These are phyloP conservation scores for Ganoderma boninense DNA, from an alignment of 1,284 basidiomycete genomes.

Conservation along the genomic window DNA sequence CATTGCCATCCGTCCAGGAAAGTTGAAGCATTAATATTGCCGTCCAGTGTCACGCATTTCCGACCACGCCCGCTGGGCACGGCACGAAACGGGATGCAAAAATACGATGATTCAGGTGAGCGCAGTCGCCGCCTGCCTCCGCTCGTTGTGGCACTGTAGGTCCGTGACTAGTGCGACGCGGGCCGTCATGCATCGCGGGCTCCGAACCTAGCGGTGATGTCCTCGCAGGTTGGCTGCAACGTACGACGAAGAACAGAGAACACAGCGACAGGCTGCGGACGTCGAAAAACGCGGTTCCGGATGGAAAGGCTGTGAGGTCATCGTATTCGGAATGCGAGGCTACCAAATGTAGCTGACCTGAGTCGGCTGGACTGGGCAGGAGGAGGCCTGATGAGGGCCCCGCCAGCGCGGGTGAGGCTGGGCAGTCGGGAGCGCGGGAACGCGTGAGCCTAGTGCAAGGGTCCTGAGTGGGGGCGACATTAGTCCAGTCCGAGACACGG, in stretches of 20 bases:
- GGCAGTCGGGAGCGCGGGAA: conserved; percentile 2
- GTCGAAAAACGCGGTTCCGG: neutral
- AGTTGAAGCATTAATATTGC: neutral
- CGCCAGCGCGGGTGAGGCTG: neutral
- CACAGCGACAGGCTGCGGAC: neutral
- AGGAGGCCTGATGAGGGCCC: neutral
- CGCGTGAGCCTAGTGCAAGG: neutral
- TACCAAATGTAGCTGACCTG: neutral
- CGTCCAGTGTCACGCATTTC: neutral
- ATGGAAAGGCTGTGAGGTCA: conserved; percentile 23
- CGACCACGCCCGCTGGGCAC: neutral
- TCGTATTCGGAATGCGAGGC: conserved; percentile 20
- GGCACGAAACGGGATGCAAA: conserved; percentile 6
- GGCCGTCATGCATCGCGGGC: neutral
- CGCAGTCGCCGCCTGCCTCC: conserved; percentile 9
- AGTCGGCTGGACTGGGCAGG: neutral
- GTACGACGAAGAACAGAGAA: neutral
- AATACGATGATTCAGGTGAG: conserved; percentile 3
- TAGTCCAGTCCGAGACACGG: conserved; percentile 3
- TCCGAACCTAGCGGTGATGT: neutral
- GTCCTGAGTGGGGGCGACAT: neutral
- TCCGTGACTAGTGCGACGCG: conserved; percentile 2
- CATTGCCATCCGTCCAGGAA: conserved; percentile 1
- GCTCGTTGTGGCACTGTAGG: neutral
- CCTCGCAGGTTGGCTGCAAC: neutral